Percentiles rank a stretch among this genome's conserved stretches.
Conservation (phyloP, 129 eudicot genomes). For the Artemisia argyi region DNA sequence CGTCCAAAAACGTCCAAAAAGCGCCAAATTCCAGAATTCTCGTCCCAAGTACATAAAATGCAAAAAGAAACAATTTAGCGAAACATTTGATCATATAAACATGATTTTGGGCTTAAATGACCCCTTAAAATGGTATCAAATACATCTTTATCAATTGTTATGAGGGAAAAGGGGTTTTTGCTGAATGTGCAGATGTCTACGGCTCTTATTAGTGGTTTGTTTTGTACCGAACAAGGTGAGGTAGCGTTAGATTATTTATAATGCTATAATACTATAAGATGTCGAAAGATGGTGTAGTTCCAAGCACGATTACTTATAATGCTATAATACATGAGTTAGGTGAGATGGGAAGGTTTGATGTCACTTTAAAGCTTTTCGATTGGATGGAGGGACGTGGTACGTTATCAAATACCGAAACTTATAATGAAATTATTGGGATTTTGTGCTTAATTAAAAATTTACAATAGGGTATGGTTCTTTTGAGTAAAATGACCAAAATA, state of each 20-base stretch:
- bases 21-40: no score
- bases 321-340: constrained; percentile 69
- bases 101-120: no score
- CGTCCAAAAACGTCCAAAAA: no score
- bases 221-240: constrained; percentile 43
- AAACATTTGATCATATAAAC: no score
- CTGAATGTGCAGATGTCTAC: constrained; percentile 74
- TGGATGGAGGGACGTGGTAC: constrained; percentile 65
- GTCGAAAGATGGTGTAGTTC: constrained; percentile 66
- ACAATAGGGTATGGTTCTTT: constrained; percentile 69
- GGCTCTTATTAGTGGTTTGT: constrained; percentile 78
- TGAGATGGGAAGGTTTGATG: constrained; percentile 38
- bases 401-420: constrained; percentile 57
- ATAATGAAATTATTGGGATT: constrained; percentile 61
- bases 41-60: no score
- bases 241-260: constrained; percentile 84
- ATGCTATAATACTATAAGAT: constrained; percentile 75
- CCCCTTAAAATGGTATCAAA: no score
- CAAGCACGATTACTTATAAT: constrained; percentile 61
- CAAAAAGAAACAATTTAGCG: no score
- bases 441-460: constrained; percentile 50
- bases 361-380: constrained; percentile 54
- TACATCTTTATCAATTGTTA: no score
- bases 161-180: constrained; percentile 54
- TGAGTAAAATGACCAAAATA: constrained; percentile 56